Conservation (phyloP, 768 basidiomycete species). For the Tubosaeta brunneosetosa region DNA sequence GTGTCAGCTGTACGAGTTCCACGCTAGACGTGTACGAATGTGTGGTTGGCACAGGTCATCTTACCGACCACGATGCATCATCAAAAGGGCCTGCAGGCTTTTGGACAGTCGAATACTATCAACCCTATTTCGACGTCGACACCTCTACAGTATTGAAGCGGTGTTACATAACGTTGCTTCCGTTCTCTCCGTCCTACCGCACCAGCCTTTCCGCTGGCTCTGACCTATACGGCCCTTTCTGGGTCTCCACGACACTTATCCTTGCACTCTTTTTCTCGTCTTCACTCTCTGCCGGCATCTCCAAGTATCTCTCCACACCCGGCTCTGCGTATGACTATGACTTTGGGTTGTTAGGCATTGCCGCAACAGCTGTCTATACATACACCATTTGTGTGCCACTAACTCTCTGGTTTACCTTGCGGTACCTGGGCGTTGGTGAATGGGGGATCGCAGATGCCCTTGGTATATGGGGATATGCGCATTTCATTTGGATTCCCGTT, state of each 20-base stretch:
- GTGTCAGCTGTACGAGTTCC: conserved; percentile 9
- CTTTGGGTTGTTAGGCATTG: conserved; percentile 79
- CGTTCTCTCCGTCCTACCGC: conserved; percentile 60
- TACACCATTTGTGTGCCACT: conserved; percentile 84
- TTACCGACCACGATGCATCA: conserved; percentile 47
- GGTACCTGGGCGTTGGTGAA: conserved; percentile 84
- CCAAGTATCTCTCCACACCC: conserved; percentile 73
- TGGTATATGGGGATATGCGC: conserved; percentile 74
- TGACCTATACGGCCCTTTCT: conserved; percentile 91
- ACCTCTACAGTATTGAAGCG: conserved; percentile 71
- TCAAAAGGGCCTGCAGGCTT: conserved; percentile 51
- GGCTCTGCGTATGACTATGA: conserved; percentile 67
- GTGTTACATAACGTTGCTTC: conserved; percentile 76
- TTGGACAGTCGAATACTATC: conserved; percentile 84
- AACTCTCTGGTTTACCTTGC: conserved; percentile 75
- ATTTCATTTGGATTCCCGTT: conserved; percentile 87
- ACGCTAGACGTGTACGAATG: neutral
- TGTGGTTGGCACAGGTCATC: conserved; percentile 48
- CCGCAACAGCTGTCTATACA: conserved; percentile 77
- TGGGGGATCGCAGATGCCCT: conserved; percentile 86
- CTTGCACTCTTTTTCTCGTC: conserved; percentile 92
- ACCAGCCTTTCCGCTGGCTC: conserved; percentile 49
- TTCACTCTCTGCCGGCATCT: conserved; percentile 83
- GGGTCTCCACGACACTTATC: conserved; percentile 94
- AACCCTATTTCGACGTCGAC: conserved; percentile 85